A percentile compares a stretch with the other conserved stretches of the same genome.
phyloP scores from a whole-genome alignment of 1,139 yeast genomes.

The Debaryomyces psychrophilus region DNA sequence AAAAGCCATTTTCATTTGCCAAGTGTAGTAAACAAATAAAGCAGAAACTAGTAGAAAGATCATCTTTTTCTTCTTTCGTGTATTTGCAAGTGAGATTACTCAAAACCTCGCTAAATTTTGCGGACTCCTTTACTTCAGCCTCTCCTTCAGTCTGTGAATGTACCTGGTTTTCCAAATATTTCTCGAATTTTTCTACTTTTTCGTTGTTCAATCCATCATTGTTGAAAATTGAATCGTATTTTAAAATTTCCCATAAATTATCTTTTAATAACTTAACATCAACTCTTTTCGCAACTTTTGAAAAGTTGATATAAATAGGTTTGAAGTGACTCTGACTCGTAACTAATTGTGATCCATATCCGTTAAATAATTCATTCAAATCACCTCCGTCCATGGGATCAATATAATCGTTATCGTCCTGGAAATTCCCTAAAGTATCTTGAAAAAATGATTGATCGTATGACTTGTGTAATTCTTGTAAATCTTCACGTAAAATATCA shows the following conservation, averaged over 20 bases:
- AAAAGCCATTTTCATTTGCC: slow-evolving; percentile 84
- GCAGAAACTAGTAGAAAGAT: slow-evolving; percentile 82
- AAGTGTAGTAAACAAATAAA: slow-evolving; percentile 82
- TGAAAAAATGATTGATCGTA: slow-evolving; percentile 17
- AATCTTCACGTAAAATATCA: slow-evolving; percentile 21
- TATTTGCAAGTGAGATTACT: slow-evolving; percentile 54
- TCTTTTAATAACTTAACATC: slow-evolving; percentile 79
- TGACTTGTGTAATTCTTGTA: slow-evolving; percentile 20
- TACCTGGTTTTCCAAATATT: slow-evolving; percentile 1
- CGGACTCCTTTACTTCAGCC: slow-evolving; percentile 17
- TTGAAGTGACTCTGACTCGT: slow-evolving; percentile 45
- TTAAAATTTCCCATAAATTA: slow-evolving; percentile 64
- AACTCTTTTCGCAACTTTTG: slow-evolving; percentile 81
- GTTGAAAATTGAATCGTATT: background rate
- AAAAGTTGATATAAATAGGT: slow-evolving; percentile 70
- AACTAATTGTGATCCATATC: slow-evolving; percentile 20
- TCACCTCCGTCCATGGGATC: slow-evolving; percentile 11
- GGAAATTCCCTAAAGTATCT: slow-evolving; percentile 10
- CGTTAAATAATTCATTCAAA: background rate
- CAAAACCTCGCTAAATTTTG: slow-evolving; percentile 50
- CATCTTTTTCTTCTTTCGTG: slow-evolving; percentile 53
- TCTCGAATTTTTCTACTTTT: slow-evolving; percentile 11
- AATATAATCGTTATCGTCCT: slow-evolving; percentile 7
- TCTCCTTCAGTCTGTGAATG: slow-evolving; percentile 11
- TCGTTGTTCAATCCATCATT: slow-evolving; percentile 35